Base-by-base conservation (phyloP, 768 basidiomycete species). In the Dacryopinax primogenitus region DNA sequence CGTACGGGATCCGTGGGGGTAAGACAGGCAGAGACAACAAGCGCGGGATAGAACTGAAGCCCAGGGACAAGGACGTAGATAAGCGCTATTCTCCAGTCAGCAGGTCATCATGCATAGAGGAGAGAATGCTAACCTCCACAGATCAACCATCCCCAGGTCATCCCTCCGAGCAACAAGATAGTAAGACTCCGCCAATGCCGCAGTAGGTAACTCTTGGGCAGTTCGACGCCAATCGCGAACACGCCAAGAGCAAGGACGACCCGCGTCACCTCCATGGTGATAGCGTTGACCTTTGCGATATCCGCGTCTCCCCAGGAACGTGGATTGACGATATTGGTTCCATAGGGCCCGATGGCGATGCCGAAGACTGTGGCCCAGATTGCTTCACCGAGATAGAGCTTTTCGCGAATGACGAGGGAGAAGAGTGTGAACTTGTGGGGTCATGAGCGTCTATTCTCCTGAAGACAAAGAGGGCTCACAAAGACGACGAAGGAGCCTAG, bases 161-260 rank as follows among this genome's bases (percentile, higher is more conserved):
- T 76, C 67, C 72, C 71, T 1, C 78, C 88, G 26, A 82, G 82
- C 23, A 98, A 79, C 1, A 99, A 78, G 74, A 91, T 92, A 63
- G 88, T 81, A 2, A 99, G 72, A 69, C 90, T 92, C 71, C 82
- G 86, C 92, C 93, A 96, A 72, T 98, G 96, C n/a, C 84, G 82
- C 23, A 80, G 78, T 83, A 98, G 89, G 76, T 98, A 99, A 2
- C 90, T 90, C 77, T 93, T 92, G 26, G 96, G 96, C 73, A 98
- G 79, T 73, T 99, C 96, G 26, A 98, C 96, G 16, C 96, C 96
- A 64, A 99, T 91, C 7, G 95, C 95, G 73, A 99, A 99, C 0
- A 99, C 95, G 21, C 92, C 92, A 64, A 98, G 88, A 16, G 95
- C 96, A 33, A 99, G 84, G 47, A 98, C 88, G 65, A 98, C 86